Evolutionary conservation across 768 basidiomycete genomes (phyloP), one percentile per base, ranked within the genome.

Genomic region (Boletus barrowsii): DNA sequence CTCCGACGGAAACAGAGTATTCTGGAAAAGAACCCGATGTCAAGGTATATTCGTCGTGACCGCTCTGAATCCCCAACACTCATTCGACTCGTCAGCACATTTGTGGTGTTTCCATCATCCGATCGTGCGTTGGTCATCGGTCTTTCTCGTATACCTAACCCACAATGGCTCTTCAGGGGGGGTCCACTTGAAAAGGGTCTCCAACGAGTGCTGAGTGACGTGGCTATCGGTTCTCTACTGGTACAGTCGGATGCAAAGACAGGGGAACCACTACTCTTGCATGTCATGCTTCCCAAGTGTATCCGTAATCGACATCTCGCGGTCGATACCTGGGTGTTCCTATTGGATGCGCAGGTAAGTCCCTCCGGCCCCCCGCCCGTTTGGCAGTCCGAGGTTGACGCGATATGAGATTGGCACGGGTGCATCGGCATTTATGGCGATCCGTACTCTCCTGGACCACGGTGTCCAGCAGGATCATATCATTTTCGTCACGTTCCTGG

Each of bases 401-500:
- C 42, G 47, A n/a, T 48, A 54, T 40, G 47, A 96, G 87, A 93
- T 98, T 68, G 93, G 92, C 7, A 98, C 96, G 0, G 96, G 87
- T 5, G 94, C 95, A 0, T 84, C 91, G 4, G 87, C 87, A 18
- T 90, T 98, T 69, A 98, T 98, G 96, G 88, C 94, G 0, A 90
- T 99, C 56, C 88, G 96, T 29, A 82, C 96, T 11, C 75, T 98
- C 10, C 79, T 98, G 17, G 96, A 99, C 67, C 96, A 99, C 61
- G 93, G 96, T 13, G 86, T 96, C 17, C 80, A 69, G 51, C 83
- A 93, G 68, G 83, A 88, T 55, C 84, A 82, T 62, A 95, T 97
- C 60, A 83, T 97, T 53, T 95, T 95, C 64, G 83, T 94, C 14
- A 87, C 93, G 0, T 93, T 96, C 73, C 78, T 98, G 10, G 87